phyloP scores from a whole-genome alignment of 1,284 basidiomycete genomes.

The Ceratobasidium papillatum region DNA sequence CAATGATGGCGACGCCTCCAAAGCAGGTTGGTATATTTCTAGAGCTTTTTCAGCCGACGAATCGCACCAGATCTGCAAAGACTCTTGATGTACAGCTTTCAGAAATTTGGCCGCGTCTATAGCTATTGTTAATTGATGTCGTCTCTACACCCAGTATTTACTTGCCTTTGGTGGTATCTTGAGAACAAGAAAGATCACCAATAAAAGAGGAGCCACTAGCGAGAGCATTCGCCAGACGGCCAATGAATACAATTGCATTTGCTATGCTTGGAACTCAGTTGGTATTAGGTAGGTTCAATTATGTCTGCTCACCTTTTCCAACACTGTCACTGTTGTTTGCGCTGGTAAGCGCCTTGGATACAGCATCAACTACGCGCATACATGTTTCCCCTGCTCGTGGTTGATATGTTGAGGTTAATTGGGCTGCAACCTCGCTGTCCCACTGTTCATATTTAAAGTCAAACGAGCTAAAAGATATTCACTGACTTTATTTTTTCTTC shows the following conservation, averaged over 20 bases:
- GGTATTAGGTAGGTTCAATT: not conserved
- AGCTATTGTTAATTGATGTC: not conserved
- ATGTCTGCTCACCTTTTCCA: not conserved
- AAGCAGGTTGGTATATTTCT: conserved; percentile 26
- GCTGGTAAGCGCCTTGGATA: conserved; percentile 38
- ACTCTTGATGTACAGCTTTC: conserved; percentile 54
- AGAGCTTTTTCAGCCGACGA: conserved; percentile 52
- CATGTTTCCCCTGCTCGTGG: conserved; percentile 49
- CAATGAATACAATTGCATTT: conserved; percentile 41
- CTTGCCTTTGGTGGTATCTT: conserved; percentile 18
- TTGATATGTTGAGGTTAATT: conserved; percentile 54
- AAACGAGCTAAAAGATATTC: not conserved
- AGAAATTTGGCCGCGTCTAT: conserved; percentile 60
- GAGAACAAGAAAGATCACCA: conserved; percentile 31
- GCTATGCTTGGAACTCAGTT: not conserved
- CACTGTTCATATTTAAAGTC: conserved; percentile 9
- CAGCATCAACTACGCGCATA: conserved; percentile 55
- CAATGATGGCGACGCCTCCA: conserved; percentile 16
- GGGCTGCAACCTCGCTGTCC: conserved; percentile 49
- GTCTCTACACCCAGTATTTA: not conserved
- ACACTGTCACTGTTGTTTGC: conserved; percentile 5
- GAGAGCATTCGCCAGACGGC: conserved; percentile 43
- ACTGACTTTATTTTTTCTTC: conserved; percentile 54
- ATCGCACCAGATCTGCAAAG: conserved; percentile 62
- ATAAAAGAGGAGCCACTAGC: conserved; percentile 41